phyloP scores from a whole-genome alignment of 1,139 yeast species.

The Taphrina sp. region DNA sequence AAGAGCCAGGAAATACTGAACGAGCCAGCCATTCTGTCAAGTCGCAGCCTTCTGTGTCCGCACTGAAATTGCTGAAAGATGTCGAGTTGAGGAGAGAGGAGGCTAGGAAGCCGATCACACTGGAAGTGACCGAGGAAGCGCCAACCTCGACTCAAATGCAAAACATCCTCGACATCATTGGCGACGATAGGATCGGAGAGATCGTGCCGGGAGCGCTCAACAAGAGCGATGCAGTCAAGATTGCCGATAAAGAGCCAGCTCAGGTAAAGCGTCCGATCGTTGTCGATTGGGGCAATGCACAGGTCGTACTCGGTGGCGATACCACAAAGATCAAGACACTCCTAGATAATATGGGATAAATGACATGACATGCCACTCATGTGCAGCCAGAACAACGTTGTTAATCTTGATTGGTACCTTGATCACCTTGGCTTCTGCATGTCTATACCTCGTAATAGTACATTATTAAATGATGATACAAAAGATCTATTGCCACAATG shows the following conservation, averaged over 20 bases:
- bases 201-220: slow-evolving; percentile 25
- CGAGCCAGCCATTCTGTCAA: slow-evolving; percentile 20
- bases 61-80: slow-evolving; percentile 21
- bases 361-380: not conserved
- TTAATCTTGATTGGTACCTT: not conserved
- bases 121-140: slow-evolving; percentile 23
- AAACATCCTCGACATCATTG: slow-evolving; percentile 18
- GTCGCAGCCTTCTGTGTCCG: slow-evolving; percentile 18
- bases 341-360: slow-evolving; percentile 11
- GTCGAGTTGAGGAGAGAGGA: slow-evolving; percentile 16
- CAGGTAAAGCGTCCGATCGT: slow-evolving; percentile 18
- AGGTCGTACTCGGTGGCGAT: slow-evolving; percentile 28
- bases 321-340: slow-evolving; percentile 13
- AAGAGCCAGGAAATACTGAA: not conserved
- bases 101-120: slow-evolving; percentile 14
- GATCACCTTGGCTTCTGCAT: not conserved
- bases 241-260: slow-evolving; percentile 9
- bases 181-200: slow-evolving; percentile 11
- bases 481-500: no score
- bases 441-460: no score
- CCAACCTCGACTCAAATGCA: slow-evolving; percentile 29
- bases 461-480: no score
- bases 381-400: not conserved
- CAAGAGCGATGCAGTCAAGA: slow-evolving; percentile 12
- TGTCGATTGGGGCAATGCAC: slow-evolving; percentile 28